phyloP scores from a whole-genome alignment of 2,329 filamentous ascomycete genomes.

The Neofusicoccum parvum region DNA sequence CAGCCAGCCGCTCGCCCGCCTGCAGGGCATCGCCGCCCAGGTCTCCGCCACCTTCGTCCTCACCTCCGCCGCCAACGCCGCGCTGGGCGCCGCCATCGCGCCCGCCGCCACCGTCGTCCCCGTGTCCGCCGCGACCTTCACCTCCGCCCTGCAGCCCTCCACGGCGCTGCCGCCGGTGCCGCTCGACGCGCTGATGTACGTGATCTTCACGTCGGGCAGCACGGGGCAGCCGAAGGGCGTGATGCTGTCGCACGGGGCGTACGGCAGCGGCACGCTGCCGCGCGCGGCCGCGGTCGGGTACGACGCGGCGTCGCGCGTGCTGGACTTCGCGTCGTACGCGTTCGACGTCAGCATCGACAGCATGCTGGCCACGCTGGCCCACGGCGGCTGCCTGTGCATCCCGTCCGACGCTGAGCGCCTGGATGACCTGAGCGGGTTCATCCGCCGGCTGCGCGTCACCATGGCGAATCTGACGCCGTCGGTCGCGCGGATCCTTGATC shows the following conservation, averaged over 20 bases:
- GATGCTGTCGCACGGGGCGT: constrained; percentile 25
- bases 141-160: background rate
- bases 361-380: constrained; percentile 55
- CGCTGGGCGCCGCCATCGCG: constrained; percentile 33
- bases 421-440: constrained; percentile 49
- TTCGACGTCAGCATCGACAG: constrained; percentile 81
- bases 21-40: background rate
- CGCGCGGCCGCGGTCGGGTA: constrained; percentile 27
- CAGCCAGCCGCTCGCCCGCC: background rate
- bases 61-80: constrained; percentile 26
- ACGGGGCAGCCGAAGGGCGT: constrained; percentile 29
- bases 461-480: constrained; percentile 60
- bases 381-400: constrained; percentile 77
- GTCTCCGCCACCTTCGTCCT: constrained; percentile 28
- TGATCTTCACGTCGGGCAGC: constrained; percentile 43
- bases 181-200: constrained; percentile 69
- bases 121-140: background rate
- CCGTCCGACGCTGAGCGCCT: constrained; percentile 75
- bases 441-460: constrained; percentile 56
- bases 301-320: constrained; percentile 68
- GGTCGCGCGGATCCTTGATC: constrained; percentile 51
- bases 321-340: constrained; percentile 89
- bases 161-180: background rate
- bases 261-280: constrained; percentile 35
- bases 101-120: constrained; percentile 28